phyloP scores from a whole-genome alignment of 164 flowering plant species.

The Santalum album region DNA sequence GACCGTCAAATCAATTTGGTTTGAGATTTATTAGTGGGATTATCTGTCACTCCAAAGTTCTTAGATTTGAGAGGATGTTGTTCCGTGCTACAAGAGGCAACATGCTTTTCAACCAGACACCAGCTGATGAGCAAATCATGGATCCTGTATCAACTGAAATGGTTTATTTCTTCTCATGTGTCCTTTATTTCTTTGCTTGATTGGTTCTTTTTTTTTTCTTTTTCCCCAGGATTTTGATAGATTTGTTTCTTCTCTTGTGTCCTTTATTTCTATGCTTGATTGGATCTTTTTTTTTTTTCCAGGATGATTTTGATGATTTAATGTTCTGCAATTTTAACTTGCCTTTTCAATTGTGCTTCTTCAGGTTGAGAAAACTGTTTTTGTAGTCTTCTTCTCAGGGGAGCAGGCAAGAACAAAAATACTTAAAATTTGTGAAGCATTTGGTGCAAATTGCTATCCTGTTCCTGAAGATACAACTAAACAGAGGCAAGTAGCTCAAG shows the following conservation, averaged over 20 bases:
- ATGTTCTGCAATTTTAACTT: neutral
- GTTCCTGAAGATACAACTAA: conserved; percentile 84
- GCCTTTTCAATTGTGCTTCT: conserved; percentile 5
- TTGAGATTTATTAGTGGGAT: conserved; percentile 91
- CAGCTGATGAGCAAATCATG: conserved; percentile 66
- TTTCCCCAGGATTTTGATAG: too few relatives aligned
- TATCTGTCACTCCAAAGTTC: conserved; percentile 64
- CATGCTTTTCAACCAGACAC: conserved; percentile 91
- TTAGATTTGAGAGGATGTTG: conserved; percentile 90
- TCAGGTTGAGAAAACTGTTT: conserved; percentile 89
- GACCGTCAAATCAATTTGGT: conserved; percentile 67
- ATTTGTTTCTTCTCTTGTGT: too few relatives aligned
- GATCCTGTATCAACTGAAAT: conserved; percentile 76
- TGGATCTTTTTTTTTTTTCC: too few relatives aligned
- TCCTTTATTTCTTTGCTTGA: neutral
- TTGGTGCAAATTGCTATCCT: conserved; percentile 97
- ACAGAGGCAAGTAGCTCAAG: conserved; percentile 78
- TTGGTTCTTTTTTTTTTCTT: neutral
- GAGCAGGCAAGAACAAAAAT: conserved; percentile 92
- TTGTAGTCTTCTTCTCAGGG: conserved; percentile 96
- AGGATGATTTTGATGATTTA: too few relatives aligned
- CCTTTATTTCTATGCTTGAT: too few relatives aligned
- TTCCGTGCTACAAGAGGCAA: conserved; percentile 99
- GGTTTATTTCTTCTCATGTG: conserved; percentile 29
- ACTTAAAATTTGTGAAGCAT: conserved; percentile 93